phyloP scores from a whole-genome alignment of 805 yeast species.

The Lachancea fermentati region DNA sequence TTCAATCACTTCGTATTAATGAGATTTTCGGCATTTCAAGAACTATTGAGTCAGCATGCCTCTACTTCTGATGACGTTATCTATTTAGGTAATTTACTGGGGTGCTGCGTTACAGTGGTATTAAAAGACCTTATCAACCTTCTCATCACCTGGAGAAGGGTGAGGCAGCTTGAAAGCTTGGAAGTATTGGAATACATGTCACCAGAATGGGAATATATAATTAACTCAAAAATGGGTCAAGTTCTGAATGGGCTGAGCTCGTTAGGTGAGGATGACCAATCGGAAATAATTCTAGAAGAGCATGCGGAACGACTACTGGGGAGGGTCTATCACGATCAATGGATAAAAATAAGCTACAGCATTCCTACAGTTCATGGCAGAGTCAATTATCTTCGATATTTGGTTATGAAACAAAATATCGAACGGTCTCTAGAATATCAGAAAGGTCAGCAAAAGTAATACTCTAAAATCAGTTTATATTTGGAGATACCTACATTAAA shows the following conservation, averaged over 20 bases:
- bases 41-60: constrained; percentile 1
- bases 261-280: constrained; percentile 5
- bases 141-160: constrained; percentile 16
- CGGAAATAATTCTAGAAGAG: constrained; percentile 5
- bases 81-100: constrained; percentile 15
- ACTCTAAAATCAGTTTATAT: too few relatives aligned
- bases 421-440: constrained; percentile 5
- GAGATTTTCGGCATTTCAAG: constrained; percentile 2
- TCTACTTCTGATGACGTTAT: constrained; percentile 15
- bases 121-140: constrained; percentile 14
- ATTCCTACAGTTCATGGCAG: constrained; percentile 6
- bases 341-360: constrained; percentile 1
- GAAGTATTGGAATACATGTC: constrained; percentile 10
- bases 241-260: constrained; percentile 3
- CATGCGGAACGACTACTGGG: constrained; percentile 3
- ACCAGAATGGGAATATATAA: constrained; percentile 8
- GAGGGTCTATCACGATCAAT: constrained; percentile 5
- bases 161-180: constrained; percentile 17
- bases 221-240: constrained; percentile 6
- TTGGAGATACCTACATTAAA: too few relatives aligned
- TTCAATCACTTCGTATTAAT: constrained; percentile 2
- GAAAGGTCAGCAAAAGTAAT: too few relatives aligned
- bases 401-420: constrained; percentile 7
- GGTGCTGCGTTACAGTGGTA: constrained; percentile 21
- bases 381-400: constrained; percentile 6